Base-by-base conservation (phyloP, 768 basidiomycete species). In the Megacollybia marginata region DNA sequence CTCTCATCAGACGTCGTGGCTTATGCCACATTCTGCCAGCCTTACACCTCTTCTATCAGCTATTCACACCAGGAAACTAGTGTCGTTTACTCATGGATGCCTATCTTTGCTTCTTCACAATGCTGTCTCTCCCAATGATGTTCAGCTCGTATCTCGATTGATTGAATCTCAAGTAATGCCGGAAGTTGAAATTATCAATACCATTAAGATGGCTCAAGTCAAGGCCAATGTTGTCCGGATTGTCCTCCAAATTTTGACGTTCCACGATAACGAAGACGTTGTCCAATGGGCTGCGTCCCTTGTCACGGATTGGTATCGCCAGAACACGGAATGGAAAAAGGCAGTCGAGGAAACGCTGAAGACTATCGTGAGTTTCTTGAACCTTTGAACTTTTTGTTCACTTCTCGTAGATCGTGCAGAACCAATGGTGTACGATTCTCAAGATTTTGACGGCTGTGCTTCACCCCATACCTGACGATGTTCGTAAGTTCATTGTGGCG, bases 1-100 rank as follows among this genome's bases (percentile, higher is more conserved):
- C 34, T 35, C 28, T n/a, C 45, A 42, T 23, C 53, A 82, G 76
- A 67, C 74, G 53, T 74, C 75, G 58, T 82, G 82, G 80, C 64
- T 69, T 9, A 56, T 62, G 5, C 60, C 63, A n/a, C 57, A 64
- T 16, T 57, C 61, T 4, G 52, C 64, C 16, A 52, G 58, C 5
- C 67, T 71, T 33, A 76, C 77, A 5, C 69, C 76, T 2, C 59
- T 82, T 5, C 64, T 76, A 18, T 64, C 66, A 6, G 64, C 69
- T 4, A 73, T 83, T 31, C 70, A 76, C 47, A 62, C 67, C 19
- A 72, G 77, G 16, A 78, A 74, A 48, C 58, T 85, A 12, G 65
- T 61, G 34, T 61, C 61, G 42, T 70, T 75, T 59, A 56, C 66
- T 43, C 63, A 59, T 34, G 59, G 65, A 48, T 53, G 67, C 48